Evolutionary conservation across 2,329 filamentous ascomycete genomes (phyloP).

Genomic region (Geoglossum cookeanum): DNA sequence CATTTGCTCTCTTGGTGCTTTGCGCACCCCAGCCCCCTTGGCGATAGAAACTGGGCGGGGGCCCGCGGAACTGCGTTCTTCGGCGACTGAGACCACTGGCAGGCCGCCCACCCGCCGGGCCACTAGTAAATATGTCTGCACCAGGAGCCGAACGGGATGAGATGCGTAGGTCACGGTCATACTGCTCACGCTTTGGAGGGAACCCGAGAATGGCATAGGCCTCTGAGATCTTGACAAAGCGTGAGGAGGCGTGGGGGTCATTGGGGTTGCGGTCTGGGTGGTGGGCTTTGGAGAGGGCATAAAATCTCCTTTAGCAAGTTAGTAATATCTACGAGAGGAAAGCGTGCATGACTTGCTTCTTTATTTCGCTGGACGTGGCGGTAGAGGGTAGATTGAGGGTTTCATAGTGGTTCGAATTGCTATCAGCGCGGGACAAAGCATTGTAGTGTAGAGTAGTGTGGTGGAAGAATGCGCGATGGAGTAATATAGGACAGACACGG

Average conservation of each 20-base stretch:
- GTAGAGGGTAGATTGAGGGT: conserved; percentile 50
- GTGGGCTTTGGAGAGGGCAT: conserved; percentile 73
- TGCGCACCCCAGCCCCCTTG: conserved; percentile 60
- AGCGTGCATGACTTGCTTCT: conserved; percentile 39
- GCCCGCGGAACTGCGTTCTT: conserved; percentile 58
- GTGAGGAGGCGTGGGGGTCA: conserved; percentile 50
- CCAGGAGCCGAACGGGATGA: conserved; percentile 18
- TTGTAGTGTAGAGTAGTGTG: conserved; percentile 19
- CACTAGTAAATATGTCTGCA: conserved; percentile 24
- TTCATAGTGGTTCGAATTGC: conserved; percentile 55
- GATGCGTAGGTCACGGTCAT: conserved; percentile 51
- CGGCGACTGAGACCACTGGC: conserved; percentile 65
- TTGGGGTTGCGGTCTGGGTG: conserved; percentile 79
- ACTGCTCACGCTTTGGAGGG: conserved; percentile 52
- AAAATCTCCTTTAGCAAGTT: conserved; percentile 42
- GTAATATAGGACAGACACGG: conserved; percentile 4
- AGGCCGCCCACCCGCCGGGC: conserved; percentile 53
- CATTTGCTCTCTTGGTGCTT: conserved; percentile 32
- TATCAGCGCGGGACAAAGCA: conserved; percentile 18
- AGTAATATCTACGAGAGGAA: background rate
- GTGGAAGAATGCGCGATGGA: conserved; percentile 5
- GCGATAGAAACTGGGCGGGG: conserved; percentile 76
- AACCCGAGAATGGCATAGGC: conserved; percentile 64
- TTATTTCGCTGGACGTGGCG: conserved; percentile 61
- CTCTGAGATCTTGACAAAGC: conserved; percentile 69